These are phyloP conservation scores for Kandelia obovata DNA, from an alignment of 345 rosid genomes.

Conservation along the genomic window DNA sequence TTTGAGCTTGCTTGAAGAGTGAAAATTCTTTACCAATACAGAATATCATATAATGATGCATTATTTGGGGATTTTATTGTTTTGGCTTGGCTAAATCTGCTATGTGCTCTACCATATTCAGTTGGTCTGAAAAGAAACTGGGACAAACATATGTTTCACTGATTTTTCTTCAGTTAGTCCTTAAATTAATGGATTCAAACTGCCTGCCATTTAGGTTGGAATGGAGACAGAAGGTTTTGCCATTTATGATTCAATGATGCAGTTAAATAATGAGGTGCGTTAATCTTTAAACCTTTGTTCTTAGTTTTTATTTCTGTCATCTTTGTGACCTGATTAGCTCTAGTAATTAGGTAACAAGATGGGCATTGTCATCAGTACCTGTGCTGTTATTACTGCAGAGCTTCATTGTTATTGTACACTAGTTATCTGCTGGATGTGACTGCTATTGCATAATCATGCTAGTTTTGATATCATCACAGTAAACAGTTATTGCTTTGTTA, in stretches of 20 bases:
- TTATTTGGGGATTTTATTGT: background rate
- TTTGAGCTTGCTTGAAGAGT: background rate
- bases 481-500: background rate
- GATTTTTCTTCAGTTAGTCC: background rate
- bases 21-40: background rate
- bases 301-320: background rate
- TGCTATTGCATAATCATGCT: background rate
- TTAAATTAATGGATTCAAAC: background rate
- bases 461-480: background rate
- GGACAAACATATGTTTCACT: background rate
- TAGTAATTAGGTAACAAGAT: background rate
- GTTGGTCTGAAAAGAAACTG: background rate
- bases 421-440: background rate
- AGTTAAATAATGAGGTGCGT: constrained; percentile 55
- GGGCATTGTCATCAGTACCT: background rate
- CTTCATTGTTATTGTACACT: background rate
- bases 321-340: background rate
- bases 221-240: constrained; percentile 93
- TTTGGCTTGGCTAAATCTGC: background rate
- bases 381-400: background rate
- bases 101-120: background rate
- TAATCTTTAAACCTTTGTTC: background rate
- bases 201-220: constrained; percentile 53
- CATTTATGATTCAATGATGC: constrained; percentile 82
- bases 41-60: background rate